Evolutionary conservation across 208 protist genomes (phyloP).

Genomic region (Leishmania tarentolae): DNA sequence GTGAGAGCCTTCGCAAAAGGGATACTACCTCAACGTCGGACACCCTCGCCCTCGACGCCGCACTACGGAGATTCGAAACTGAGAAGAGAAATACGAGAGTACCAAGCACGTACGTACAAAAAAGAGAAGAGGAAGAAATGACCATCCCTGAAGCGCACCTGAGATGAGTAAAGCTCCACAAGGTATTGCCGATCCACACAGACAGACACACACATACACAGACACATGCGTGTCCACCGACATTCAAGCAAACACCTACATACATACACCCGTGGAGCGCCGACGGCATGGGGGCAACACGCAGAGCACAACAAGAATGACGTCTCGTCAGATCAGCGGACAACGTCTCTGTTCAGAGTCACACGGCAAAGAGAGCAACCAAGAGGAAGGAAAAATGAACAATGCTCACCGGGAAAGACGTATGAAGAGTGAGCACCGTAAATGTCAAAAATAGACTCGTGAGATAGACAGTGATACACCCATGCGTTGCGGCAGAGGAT

Average conservation of each 20-base stretch:
- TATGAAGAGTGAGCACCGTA: background rate
- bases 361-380: no score
- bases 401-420: background rate
- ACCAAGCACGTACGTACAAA: background rate
- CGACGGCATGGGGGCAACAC: no score
- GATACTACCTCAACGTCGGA: background rate
- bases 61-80: background rate
- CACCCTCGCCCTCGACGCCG: background rate
- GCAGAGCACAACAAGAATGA: no score
- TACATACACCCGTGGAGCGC: background rate
- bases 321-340: no score
- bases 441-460: background rate
- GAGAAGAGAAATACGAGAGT: background rate
- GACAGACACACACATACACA: background rate
- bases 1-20: background rate
- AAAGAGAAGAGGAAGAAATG: background rate
- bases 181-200: background rate
- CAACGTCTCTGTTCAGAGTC: no score
- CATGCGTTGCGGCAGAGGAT: background rate
- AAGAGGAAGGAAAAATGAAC: background rate
- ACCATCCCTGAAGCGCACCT: background rate
- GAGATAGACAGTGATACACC: background rate
- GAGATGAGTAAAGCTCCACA: background rate
- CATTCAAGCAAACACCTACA: no score
- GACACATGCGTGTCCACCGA: background rate